Base-by-base conservation (phyloP, 139 green algal genomes). In the Haematococcus lacustris region DNA sequence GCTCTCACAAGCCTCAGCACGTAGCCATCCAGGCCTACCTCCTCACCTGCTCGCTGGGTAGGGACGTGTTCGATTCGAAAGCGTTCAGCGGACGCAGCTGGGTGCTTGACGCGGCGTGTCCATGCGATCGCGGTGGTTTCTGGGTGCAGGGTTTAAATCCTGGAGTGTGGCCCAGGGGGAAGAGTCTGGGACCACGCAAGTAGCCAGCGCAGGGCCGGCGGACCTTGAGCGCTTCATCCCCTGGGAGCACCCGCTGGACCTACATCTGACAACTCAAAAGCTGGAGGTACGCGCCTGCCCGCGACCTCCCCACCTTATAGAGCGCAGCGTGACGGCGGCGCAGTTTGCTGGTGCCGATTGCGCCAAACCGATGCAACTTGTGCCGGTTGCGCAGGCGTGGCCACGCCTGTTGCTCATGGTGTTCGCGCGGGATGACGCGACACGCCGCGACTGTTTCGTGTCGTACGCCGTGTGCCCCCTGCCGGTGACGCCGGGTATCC, bases 171-270 rank as follows among this genome's bases (percentile, higher is more conserved):
- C 71, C 34, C 51, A 43, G 0, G 76, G 76, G 7, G 51, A 66
- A 25, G 38, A 75, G 43, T 30, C 43, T 3, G 67, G 60, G 3
- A 51, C 37, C 38, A 75, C 73, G 7, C 74, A 80, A 25, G 74
- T 71, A 23, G 72, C 38, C 69, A 50, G 47, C 43, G 61, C 35
- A 17, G 60, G 7, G 1, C 21, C 33, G 30, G 30, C 21, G 2
- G 74, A 80, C 65, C n/a, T n/a, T n/a, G 76, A 75, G 33, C 57
- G 61, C 38, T 47, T 74, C 28, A 53, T 81, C 7, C 71, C 71
- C n/a, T 81, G 76, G 76, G 76, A 81, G 70, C 76, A 81, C 53
- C 76, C 76, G 35, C 34, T 81, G 53, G 70, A 81, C 41, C 25
- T 81, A 1, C 70, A 77, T 66, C 34, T 81, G 71, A 59, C 61